Base-by-base conservation (phyloP, 768 basidiomycete genomes). In the Auricularia cornea region DNA sequence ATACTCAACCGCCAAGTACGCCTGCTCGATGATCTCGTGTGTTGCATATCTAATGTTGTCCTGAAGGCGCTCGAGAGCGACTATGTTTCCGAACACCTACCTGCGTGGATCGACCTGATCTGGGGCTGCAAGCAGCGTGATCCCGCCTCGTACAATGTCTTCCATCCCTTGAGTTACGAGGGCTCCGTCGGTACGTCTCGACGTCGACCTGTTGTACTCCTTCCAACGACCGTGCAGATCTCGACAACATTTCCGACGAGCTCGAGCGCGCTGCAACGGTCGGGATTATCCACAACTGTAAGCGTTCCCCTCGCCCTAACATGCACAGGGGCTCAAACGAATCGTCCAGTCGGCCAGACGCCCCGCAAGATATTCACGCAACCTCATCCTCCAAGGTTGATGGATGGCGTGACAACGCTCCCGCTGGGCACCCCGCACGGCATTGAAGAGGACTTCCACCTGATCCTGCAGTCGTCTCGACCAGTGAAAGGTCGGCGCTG, bases 271-370 rank as follows among this genome's bases (percentile, higher is more conserved):
- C 94, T 69, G 94, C 95, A 0, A 93, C 92, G 6, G 90, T 95
- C 23, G 94, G 94, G 2, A 96, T 95, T 63, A 95, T 97, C 59
- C 94, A 96, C 73, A 96, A 96, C 66, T 98, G 92, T 91, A n/a
- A n/a, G 68, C 41, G 82, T 33, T 59, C 6, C 54, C 16, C 33
- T 23, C 32, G 16, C 3, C 12, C 32, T 12, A 16, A 59, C 32
- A 32, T 29, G 40, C 5, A 59, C 11, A 40, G 11, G 8, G 31
- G 28, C 40, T 60, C 2, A 18, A 60, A 56, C 54, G 60, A 6
- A n/a, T 41, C 35, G 23, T 38, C 32, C 66, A 92, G 90, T 97
- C 67, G 94, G 94, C 16, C 94, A 96, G 75, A 96, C 94, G 0
- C 94, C 94, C 11, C 81, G 86, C 30, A 94, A 92, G 70, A 81